A percentile compares a stretch with the other conserved stretches of the same genome.
Conservation (phyloP, 2,329 filamentous ascomycete genomes). For the Domatiomyces catenatus region DNA sequence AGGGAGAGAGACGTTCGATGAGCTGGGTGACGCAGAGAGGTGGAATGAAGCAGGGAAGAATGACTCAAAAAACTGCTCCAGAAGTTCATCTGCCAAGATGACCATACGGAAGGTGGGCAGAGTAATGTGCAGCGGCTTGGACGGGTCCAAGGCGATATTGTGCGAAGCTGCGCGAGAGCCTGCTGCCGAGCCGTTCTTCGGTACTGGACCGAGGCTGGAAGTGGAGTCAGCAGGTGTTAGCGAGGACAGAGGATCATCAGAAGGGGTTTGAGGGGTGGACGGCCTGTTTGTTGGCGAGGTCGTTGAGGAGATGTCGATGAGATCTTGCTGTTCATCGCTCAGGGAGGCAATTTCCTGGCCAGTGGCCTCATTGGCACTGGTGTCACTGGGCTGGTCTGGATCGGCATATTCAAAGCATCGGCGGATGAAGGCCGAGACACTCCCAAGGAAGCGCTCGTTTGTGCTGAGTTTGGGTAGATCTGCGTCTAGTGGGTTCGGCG, state of each 20-base stretch:
- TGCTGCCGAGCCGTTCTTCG: constrained; percentile 2
- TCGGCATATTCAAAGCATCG: constrained; percentile 97
- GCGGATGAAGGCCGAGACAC: constrained; percentile 87
- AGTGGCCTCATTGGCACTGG: constrained; percentile 20
- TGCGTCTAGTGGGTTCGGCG: constrained; percentile 12
- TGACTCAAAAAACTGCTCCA: constrained; percentile 94
- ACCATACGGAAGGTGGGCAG: constrained; percentile 98
- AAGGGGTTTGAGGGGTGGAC: constrained; percentile 10
- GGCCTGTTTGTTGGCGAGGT: constrained; percentile 19
- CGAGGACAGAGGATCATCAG: constrained; percentile 12
- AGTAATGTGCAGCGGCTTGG: constrained; percentile 87
- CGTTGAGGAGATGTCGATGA: constrained; percentile 27
- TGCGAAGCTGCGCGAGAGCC: constrained; percentile 43
- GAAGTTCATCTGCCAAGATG: constrained; percentile 81
- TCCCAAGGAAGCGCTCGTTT: constrained; percentile 80
- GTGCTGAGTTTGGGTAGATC: constrained; percentile 36
- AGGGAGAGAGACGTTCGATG: constrained; percentile 24
- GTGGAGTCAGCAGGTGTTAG: constrained; percentile 11
- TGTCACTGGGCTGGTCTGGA: constrained; percentile 53
- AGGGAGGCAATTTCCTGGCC: constrained; percentile 54
- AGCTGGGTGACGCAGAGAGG: constrained; percentile 50
- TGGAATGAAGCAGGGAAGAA: constrained; percentile 90
- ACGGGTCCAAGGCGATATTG: constrained; percentile 81
- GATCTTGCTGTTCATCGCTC: constrained; percentile 35
- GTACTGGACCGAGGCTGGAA: not conserved